Base-by-base conservation (phyloP, 345 rosid genomes). In the Hypericum androsaemum region DNA sequence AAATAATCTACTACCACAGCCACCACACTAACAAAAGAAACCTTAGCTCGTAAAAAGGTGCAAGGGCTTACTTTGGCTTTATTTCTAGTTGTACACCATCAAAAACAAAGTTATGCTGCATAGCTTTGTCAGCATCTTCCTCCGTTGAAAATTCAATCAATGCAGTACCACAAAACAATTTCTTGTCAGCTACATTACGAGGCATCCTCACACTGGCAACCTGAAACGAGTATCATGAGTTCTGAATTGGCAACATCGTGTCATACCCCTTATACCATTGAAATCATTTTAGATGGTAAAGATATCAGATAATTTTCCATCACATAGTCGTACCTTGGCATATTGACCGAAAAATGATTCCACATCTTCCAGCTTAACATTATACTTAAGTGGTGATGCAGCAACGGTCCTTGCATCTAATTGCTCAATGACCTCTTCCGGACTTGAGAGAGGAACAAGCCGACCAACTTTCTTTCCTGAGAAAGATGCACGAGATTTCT, bases 151-250 rank as follows among this genome's bases (percentile, higher is more conserved):
- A 83, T 69, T 92, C 98, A 47, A 92, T 59, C 78, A 88, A 65
- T 58, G 87, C 95, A 65, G 86, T 77, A 39, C 98, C 98, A 71
- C 74, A 75, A 62, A 88, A 81, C 9, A 75, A 56, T 64, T 76
- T 81, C 38, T 76, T 66, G 67, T 88, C 88, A 40, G 74, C 86
- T 13, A 80, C 77, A 76, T 80, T 97, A 40, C 80, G 84, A 62
- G 98, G 97, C 77, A 92, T 50, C 71, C 97, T 88, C 72, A 92
- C 83, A 59, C 97, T 88, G 56, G 76, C 78, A 17, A 92, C 88
- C 98, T 88, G 77, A 37, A 59, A 66, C 0, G 43, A 12, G 32
- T 8, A 46, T n/a, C n/a, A n/a, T 4, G 32, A 22, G 32, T 22
- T 22, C 32, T 22, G 2, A 22, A 22, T 22, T 1, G 32, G 32